Evolutionary conservation across 768 basidiomycete genomes (phyloP).

Genomic region (Rhizopogon salebrosus): DNA sequence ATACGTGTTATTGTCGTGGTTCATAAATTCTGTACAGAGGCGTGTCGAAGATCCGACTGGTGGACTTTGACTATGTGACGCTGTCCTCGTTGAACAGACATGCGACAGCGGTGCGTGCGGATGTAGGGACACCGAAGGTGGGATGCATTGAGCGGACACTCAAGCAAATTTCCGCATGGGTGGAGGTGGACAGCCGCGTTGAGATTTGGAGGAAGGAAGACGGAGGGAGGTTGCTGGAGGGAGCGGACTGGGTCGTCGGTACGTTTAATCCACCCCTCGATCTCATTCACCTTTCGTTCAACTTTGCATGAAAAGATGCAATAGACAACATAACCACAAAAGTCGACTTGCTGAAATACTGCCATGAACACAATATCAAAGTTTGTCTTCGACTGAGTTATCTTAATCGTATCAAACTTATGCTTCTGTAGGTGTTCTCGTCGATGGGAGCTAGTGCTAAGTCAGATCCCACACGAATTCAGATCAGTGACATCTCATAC

Average conservation of each 20-base stretch:
- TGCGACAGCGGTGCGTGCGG: conserved; percentile 80
- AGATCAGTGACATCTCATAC: conserved; percentile 90
- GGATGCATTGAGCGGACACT: conserved; percentile 63
- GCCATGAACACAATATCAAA: conserved; percentile 74
- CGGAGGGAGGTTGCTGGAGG: conserved; percentile 68
- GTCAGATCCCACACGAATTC: conserved; percentile 89
- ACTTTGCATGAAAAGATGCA: conserved; percentile 53
- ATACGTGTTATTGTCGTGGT: neutral
- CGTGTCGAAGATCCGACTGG: conserved; percentile 68
- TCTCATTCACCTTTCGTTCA: conserved; percentile 6
- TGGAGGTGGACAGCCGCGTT: conserved; percentile 76
- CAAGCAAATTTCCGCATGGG: conserved; percentile 76
- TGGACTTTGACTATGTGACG: conserved; percentile 96
- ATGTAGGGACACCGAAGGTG: conserved; percentile 95
- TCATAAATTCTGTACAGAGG: conserved; percentile 41
- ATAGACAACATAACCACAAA: conserved; percentile 98
- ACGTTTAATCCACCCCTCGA: conserved; percentile 13
- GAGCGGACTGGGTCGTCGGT: conserved; percentile 94
- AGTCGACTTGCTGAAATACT: conserved; percentile 89
- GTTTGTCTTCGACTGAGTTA: conserved; percentile 31
- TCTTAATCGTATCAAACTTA: neutral
- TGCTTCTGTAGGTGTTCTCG: conserved; percentile 67
- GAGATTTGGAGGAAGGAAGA: conserved; percentile 87
- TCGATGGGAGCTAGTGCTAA: conserved; percentile 98
- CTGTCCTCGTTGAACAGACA: conserved; percentile 93